Percentiles rank a stretch among this genome's conserved stretches.
These are phyloP conservation scores for Hibiscus tridactylites DNA, from an alignment of 345 rosid species.

Conservation along the genomic window DNA sequence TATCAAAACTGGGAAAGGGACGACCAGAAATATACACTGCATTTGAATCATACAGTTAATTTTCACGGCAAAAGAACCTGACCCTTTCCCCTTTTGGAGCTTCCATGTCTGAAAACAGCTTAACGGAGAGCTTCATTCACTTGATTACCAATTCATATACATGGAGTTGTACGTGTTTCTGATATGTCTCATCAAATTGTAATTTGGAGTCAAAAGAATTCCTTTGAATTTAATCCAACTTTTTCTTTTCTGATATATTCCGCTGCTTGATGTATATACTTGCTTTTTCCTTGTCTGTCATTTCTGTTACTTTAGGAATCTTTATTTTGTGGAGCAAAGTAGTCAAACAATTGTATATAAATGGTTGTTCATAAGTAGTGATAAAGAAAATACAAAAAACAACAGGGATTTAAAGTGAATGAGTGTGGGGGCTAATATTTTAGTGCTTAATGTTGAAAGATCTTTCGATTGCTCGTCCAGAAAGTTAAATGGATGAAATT, in stretches of 20 bases:
- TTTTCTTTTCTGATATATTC: background rate
- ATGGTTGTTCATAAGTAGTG: background rate
- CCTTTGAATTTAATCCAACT: background rate
- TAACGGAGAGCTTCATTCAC: background rate
- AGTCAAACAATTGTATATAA: background rate
- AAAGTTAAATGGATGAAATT: too few species aligned
- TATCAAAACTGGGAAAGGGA: background rate
- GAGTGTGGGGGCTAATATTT: background rate
- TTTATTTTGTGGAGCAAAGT: background rate
- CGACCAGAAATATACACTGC: background rate
- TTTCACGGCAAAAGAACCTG: background rate
- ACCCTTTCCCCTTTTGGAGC: background rate
- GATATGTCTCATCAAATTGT: too few species aligned
- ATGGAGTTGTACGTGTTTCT: background rate
- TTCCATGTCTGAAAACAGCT: too few species aligned
- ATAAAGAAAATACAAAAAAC: background rate
- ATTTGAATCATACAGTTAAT: background rate
- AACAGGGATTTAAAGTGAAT: background rate
- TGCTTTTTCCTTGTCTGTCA: background rate
- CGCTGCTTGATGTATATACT: background rate
- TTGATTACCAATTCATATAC: background rate
- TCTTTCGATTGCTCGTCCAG: background rate
- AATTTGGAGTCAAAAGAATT: background rate
- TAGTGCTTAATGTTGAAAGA: background rate
- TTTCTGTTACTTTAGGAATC: background rate